Conservation (phyloP, 345 rosid genomes). For the Bruguiera sexangula region DNA sequence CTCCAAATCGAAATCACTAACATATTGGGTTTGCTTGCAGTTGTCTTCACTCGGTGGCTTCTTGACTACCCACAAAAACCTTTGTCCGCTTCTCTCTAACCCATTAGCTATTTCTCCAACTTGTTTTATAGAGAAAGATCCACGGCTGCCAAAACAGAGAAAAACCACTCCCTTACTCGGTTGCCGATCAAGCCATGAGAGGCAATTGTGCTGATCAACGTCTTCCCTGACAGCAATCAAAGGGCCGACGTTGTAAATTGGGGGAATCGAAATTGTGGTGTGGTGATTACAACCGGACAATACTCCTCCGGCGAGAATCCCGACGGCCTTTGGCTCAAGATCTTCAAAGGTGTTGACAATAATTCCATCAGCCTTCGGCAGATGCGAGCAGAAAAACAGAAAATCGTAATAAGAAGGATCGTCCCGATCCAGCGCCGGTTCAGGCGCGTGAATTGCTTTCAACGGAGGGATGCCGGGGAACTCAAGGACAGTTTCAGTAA, state of each 20-base stretch:
- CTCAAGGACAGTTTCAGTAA: constrained; percentile 1
- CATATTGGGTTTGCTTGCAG: not conserved
- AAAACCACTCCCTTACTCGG: constrained; percentile 16
- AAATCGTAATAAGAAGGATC: constrained; percentile 17
- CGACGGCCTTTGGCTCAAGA: constrained; percentile 34
- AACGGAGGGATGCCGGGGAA: constrained; percentile 35
- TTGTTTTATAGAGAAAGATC: constrained; percentile 10
- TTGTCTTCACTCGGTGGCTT: not conserved
- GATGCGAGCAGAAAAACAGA: constrained; percentile 1
- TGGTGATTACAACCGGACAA: constrained; percentile 6
- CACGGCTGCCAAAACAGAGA: constrained; percentile 21
- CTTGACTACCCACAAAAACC: constrained; percentile 17
- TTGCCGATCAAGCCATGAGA: constrained; percentile 17
- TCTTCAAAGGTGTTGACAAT: constrained; percentile 27
- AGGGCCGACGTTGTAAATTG: constrained; percentile 32
- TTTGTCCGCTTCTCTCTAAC: constrained; percentile 13
- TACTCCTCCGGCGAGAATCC: constrained; percentile 7
- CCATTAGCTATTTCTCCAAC: constrained; percentile 17
- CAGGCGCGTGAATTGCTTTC: constrained; percentile 23
- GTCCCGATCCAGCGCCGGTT: constrained; percentile 27
- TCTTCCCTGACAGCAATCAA: constrained; percentile 8
- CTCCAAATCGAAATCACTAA: constrained; percentile 8
- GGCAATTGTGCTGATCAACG: constrained; percentile 1
- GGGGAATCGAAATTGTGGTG: constrained; percentile 4
- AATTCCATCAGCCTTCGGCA: constrained; percentile 17